A percentile compares a stretch with the other conserved stretches of the same genome.
phyloP scores from a whole-genome alignment of 2,329 filamentous ascomycete genomes.

The Daldinia sp. region DNA sequence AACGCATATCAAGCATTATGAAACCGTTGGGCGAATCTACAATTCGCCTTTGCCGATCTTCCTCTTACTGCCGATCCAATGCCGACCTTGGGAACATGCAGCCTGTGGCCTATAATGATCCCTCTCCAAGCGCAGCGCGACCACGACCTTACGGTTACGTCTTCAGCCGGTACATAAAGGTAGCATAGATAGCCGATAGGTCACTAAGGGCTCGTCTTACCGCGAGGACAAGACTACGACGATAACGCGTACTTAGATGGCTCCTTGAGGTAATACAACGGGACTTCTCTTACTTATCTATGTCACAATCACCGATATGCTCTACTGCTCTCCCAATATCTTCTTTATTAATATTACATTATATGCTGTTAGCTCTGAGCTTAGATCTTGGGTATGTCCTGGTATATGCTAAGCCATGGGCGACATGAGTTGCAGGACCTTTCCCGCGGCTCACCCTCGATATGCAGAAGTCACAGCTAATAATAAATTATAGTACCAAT shows the following conservation, averaged over 20 bases:
- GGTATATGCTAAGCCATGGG: background rate
- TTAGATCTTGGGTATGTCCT: background rate
- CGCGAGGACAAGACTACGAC: slow-evolving; percentile 1
- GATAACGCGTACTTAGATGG: background rate
- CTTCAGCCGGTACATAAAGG: slow-evolving; percentile 1
- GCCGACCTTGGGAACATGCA: slow-evolving; percentile 12
- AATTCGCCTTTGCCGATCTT: slow-evolving; percentile 6
- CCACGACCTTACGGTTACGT: slow-evolving; percentile 13
- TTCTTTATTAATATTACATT: background rate
- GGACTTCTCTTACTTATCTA: background rate
- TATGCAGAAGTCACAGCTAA: background rate
- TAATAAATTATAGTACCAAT: background rate
- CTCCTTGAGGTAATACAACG: background rate
- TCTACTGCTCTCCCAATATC: background rate
- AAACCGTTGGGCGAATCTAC: slow-evolving; percentile 5
- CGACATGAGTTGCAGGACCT: background rate
- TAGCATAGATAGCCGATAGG: slow-evolving; percentile 9
- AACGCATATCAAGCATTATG: slow-evolving; percentile 18
- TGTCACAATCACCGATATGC: background rate
- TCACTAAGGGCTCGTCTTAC: background rate
- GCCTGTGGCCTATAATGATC: slow-evolving; percentile 17
- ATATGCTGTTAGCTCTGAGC: background rate
- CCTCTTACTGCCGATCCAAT: slow-evolving; percentile 15
- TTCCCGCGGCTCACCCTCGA: background rate
- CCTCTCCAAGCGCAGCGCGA: slow-evolving; percentile 16